Conservation (phyloP, 2,329 filamentous ascomycete species). For the Penicillium decumbens region DNA sequence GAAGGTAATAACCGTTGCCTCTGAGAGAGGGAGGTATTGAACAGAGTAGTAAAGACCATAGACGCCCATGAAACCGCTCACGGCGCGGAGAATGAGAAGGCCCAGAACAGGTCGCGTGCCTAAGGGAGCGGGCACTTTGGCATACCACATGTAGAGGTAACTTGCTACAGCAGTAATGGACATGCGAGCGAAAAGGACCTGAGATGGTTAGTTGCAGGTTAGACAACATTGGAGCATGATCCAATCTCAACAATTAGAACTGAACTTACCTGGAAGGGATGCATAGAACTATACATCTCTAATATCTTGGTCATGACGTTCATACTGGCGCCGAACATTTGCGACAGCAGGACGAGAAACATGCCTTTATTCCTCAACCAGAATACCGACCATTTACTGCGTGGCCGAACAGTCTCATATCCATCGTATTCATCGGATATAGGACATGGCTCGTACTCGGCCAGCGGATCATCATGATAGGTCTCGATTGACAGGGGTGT, state of each 20-base stretch:
- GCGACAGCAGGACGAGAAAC: conserved; percentile 66
- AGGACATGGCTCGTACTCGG: conserved; percentile 18
- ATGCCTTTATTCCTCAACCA: conserved; percentile 69
- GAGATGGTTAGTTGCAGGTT: too few species aligned
- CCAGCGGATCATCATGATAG: conserved; percentile 15
- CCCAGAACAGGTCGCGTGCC: conserved; percentile 63
- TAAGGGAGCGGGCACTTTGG: conserved; percentile 62
- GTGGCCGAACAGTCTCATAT: not conserved
- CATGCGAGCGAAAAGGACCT: conserved; percentile 77
- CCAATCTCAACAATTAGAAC: too few species aligned
- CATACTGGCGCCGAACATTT: conserved; percentile 81
- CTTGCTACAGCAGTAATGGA: conserved; percentile 64
- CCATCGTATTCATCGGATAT: conserved; percentile 13
- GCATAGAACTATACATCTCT: conserved; percentile 65
- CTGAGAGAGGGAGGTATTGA: conserved; percentile 75
- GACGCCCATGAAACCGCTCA: conserved; percentile 71
- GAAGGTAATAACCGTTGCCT: conserved; percentile 87
- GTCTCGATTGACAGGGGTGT: conserved; percentile 13
- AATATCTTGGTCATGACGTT: conserved; percentile 74
- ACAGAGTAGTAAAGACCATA: conserved; percentile 72
- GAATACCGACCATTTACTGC: conserved; percentile 5
- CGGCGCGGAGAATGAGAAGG: conserved; percentile 64
- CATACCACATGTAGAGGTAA: conserved; percentile 68
- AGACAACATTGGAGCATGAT: too few species aligned
- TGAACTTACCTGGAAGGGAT: conserved; percentile 64